A percentile compares a stretch with the other conserved stretches of the same genome.
These are phyloP conservation scores for Colletotrichum sp. DNA, from an alignment of 2,329 filamentous ascomycete species.

Conservation along the genomic window DNA sequence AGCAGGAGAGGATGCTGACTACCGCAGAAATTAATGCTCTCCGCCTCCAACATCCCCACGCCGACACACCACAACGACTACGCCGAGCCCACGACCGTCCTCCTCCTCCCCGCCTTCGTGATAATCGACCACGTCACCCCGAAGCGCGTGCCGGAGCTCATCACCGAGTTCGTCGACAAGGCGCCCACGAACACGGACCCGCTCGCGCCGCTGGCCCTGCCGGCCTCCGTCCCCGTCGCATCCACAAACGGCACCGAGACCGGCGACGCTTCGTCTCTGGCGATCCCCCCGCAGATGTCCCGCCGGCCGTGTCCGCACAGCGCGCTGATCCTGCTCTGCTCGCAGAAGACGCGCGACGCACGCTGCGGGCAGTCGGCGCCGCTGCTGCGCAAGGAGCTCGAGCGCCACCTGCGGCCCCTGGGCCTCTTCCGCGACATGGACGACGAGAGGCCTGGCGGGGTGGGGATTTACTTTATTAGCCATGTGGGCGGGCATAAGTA, in stretches of 20 bases:
- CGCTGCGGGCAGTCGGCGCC: slow-evolving; percentile 95
- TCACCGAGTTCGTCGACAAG: slow-evolving; percentile 71
- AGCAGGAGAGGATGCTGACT: neutral
- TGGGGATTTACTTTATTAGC: slow-evolving; percentile 95
- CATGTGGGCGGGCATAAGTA: slow-evolving; percentile 98
- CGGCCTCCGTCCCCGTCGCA: slow-evolving; percentile 34
- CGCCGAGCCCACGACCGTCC: slow-evolving; percentile 74
- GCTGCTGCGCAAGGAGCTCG: slow-evolving; percentile 84
- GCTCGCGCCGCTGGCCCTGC: slow-evolving; percentile 48
- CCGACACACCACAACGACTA: slow-evolving; percentile 70
- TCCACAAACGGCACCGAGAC: slow-evolving; percentile 10
- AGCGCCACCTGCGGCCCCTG: slow-evolving; percentile 84
- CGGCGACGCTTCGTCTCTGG: slow-evolving; percentile 21
- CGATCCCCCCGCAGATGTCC: slow-evolving; percentile 34
- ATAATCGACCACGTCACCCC: slow-evolving; percentile 86
- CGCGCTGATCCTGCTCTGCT: slow-evolving; percentile 91
- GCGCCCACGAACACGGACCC: slow-evolving; percentile 77
- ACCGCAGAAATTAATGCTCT: slow-evolving; percentile 82
- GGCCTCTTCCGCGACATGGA: slow-evolving; percentile 87
- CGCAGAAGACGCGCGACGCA: slow-evolving; percentile 90
- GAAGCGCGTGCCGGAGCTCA: slow-evolving; percentile 71
- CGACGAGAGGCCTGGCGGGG: slow-evolving; percentile 88
- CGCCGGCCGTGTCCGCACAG: slow-evolving; percentile 78
- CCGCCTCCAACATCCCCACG: slow-evolving; percentile 88
- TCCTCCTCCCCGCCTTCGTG: slow-evolving; percentile 86